A percentile compares a stretch with the other conserved stretches of the same genome.
Evolutionary conservation across 2,329 filamentous ascomycete species (phyloP).

Genomic region (Ophiostoma angusticollis): DNA sequence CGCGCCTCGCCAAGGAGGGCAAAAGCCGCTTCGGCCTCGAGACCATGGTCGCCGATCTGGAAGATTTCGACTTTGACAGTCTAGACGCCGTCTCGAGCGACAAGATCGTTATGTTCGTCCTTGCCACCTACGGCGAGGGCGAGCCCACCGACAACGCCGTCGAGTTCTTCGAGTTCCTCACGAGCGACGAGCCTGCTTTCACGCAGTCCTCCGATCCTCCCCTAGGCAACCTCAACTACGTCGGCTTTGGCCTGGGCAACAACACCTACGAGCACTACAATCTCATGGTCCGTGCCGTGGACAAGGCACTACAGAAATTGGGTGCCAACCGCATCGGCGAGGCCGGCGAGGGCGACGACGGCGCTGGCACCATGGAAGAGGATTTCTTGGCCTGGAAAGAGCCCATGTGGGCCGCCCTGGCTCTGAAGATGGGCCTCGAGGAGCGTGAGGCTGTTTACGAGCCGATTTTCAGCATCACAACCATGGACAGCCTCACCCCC

Average conservation of each 20-base stretch:
- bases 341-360: constrained; percentile 92
- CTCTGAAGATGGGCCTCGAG: constrained; percentile 73
- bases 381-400: constrained; percentile 99
- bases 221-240: constrained; percentile 75
- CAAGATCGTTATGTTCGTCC: constrained; percentile 86
- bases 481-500: constrained; percentile 58
- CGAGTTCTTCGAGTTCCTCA: constrained; percentile 96
- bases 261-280: constrained; percentile 99
- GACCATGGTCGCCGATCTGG: constrained; percentile 95
- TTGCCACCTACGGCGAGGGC: constrained; percentile 95
- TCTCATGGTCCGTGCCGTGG: constrained; percentile 88
- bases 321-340: constrained; percentile 75
- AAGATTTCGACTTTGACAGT: constrained; percentile 96
- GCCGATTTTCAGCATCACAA: constrained; percentile 71
- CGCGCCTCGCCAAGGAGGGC: constrained; percentile 89
- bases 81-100: constrained; percentile 79
- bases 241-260: constrained; percentile 92
- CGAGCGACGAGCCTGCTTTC: constrained; percentile 67
- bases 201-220: constrained; percentile 61
- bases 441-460: constrained; percentile 96
- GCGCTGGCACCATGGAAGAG: constrained; percentile 98
- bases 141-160: constrained; percentile 98
- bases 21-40: constrained; percentile 92
- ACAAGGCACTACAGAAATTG: constrained; percentile 66
- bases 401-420: constrained; percentile 86